Evolutionary conservation across 257 asterid species (phyloP).

Genomic region (Apocynum venetum): DNA sequence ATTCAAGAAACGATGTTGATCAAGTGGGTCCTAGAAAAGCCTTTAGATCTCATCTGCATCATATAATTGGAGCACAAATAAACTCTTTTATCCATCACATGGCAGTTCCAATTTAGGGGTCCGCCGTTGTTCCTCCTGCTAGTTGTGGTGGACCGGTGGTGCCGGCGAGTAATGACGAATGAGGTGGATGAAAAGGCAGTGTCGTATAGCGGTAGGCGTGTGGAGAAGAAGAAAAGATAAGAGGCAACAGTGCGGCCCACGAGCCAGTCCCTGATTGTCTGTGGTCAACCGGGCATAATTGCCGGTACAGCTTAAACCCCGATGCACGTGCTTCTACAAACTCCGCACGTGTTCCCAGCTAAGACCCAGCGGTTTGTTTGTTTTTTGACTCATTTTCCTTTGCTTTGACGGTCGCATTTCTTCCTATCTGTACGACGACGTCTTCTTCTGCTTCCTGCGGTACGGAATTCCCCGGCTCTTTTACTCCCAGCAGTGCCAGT

Average conservation of each 20-base stretch:
- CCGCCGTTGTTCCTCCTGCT: background rate
- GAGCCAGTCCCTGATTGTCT: constrained; percentile 31
- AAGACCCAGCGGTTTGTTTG: constrained; percentile 16
- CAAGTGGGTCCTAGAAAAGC: constrained; percentile 16
- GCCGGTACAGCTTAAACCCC: constrained; percentile 35
- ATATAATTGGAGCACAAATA: constrained; percentile 23
- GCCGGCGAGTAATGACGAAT: background rate
- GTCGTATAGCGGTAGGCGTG: constrained; percentile 5
- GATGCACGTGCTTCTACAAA: constrained; percentile 43
- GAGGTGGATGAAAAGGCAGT: background rate
- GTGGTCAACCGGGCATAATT: constrained; percentile 52
- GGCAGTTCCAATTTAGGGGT: background rate
- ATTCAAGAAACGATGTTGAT: constrained; percentile 26
- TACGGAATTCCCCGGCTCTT: constrained; percentile 2
- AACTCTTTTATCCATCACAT: constrained; percentile 27
- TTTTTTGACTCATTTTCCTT: constrained; percentile 2
- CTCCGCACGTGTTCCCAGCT: constrained; percentile 52
- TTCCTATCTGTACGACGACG: background rate
- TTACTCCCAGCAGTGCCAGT: background rate
- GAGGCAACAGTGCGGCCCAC: constrained; percentile 21
- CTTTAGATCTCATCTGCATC: constrained; percentile 13
- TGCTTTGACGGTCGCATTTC: background rate
- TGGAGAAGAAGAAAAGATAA: constrained; percentile 6
- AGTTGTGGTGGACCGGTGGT: background rate
- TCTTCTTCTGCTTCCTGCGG: constrained; percentile 7